Evolutionary conservation across 208 protist species (phyloP), one percentile per base, ranked within the genome.

Genomic region (Trypanosoma congolense): DNA sequence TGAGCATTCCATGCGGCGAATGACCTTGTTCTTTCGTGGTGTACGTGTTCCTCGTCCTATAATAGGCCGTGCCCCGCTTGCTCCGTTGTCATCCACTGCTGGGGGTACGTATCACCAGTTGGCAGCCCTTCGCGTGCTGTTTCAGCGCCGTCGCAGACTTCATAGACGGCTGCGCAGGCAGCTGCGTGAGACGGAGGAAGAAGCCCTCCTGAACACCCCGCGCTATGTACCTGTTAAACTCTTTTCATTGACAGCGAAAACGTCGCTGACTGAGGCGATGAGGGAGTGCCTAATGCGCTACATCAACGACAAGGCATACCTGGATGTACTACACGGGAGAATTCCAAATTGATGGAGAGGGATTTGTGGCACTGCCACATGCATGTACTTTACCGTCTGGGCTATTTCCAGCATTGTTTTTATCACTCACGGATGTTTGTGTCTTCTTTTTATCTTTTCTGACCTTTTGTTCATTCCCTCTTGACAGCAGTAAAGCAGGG

Each of bases 221-320:
- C 44, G 36, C 0, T 63, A 59, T 2, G 80, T 77, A 4, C 82
- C 82, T 12, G 82, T 93, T 25, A 93, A 93, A 58, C 70, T 93
- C 18, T 93, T 90, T 68, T 90, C 86, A 16, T 78, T 93, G 29
- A 93, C 86, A 1, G 80, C 80, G 9, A 61, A 77, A 43, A 49
- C 36, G 16, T 70, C 74, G 14, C 52, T 90, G 19, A 49, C 77
- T 9, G 70, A 57, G 5, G 86, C 86, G 9, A 53, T 93, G 41
- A 49, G 60, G 24, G 77, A 81, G 38, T 85, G 70, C 53, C 78
- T 85, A 48, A 45, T 68, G 38, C 77, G 68, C 59, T 93, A 93
- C 63, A 26, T 90, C 4, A 75, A 73, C 21, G 83, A 93, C 73
- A 76, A 78, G 22, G 55, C 55, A 14, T 89, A 83, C 50, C 57